A percentile compares a stretch with the other conserved stretches of the same genome.
Evolutionary conservation across 2,329 filamentous ascomycete species (phyloP).

Genomic region (Colletotrichum magnum): DNA sequence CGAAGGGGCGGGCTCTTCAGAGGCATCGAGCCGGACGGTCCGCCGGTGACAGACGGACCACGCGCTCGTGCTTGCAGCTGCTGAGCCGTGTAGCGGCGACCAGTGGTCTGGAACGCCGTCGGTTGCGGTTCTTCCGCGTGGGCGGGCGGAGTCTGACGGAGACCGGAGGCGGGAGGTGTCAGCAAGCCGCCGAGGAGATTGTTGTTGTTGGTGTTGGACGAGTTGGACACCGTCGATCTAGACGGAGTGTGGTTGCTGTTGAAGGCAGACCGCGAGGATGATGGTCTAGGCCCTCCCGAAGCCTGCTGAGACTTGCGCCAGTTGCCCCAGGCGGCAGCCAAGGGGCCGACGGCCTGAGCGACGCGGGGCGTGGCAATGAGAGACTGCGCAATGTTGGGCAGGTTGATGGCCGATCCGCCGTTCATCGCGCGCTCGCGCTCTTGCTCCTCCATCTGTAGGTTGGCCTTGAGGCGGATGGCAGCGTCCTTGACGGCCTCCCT

Average conservation of each 20-base stretch:
- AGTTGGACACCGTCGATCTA: constrained; percentile 62
- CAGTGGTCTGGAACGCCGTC: constrained; percentile 73
- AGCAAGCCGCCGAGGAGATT: constrained; percentile 84
- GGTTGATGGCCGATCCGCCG: constrained; percentile 74
- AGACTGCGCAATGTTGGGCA: constrained; percentile 84
- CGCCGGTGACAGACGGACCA: constrained; percentile 49
- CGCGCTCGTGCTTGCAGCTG: constrained; percentile 58
- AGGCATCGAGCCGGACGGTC: constrained; percentile 57
- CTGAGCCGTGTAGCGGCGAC: constrained; percentile 69
- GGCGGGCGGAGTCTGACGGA: constrained; percentile 72
- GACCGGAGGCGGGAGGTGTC: constrained; percentile 86
- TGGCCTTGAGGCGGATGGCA: constrained; percentile 92
- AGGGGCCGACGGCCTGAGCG: constrained; percentile 82
- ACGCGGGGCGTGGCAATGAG: constrained; percentile 86
- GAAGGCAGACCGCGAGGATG: constrained; percentile 49
- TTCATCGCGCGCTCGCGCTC: constrained; percentile 89
- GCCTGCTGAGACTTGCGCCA: constrained; percentile 82
- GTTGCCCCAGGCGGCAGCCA: constrained; percentile 95
- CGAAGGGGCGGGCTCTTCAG: constrained; percentile 59
- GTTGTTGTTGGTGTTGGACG: constrained; percentile 56
- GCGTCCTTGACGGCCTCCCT: constrained; percentile 87
- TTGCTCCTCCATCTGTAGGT: constrained; percentile 97
- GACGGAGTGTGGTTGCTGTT: constrained; percentile 69
- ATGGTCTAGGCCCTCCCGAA: constrained; percentile 46
- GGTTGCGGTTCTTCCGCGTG: constrained; percentile 63